A percentile compares a stretch with the other conserved stretches of the same genome.
Evolutionary conservation across 331 rosid species (phyloP).

Genomic region (Cydonia oblonga): DNA sequence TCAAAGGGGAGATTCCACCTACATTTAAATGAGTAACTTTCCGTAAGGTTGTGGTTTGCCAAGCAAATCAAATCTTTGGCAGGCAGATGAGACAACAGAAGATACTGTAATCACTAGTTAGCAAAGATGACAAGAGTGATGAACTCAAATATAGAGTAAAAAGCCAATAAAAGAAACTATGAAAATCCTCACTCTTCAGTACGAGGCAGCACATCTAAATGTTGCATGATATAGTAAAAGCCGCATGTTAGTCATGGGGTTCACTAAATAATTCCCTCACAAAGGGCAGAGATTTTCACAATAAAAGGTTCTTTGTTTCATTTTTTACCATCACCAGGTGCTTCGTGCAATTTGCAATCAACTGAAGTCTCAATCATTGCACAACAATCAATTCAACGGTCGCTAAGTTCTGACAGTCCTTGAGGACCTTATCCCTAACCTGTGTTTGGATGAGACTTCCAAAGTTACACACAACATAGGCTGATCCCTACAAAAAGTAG

Average conservation of each 20-base stretch:
- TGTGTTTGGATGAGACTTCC: not conserved
- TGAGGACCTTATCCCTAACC: not conserved
- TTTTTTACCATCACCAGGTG: not conserved
- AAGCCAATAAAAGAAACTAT: not conserved
- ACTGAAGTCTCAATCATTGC: not conserved
- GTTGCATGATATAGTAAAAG: no score
- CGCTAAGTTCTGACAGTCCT: not conserved
- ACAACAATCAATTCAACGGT: not conserved
- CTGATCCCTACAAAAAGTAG: no score
- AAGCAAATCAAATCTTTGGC: not conserved
- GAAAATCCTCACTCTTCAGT: not conserved
- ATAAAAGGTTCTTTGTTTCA: not conserved
- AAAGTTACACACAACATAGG: not conserved
- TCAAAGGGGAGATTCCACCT: conserved; percentile 31
- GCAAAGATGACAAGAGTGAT: not conserved
- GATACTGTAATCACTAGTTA: not conserved
- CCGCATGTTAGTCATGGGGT: no score
- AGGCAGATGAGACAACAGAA: not conserved
- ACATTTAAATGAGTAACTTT: conserved; percentile 10
- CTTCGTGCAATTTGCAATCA: not conserved
- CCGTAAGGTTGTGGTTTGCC: no score
- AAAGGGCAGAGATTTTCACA: not conserved
- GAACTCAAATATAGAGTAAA: not conserved
- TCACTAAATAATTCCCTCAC: no score
- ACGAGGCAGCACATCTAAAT: not conserved